phyloP scores from a whole-genome alignment of 495 filamentous ascomycete species.

The Polyplosphaeria fusca region DNA sequence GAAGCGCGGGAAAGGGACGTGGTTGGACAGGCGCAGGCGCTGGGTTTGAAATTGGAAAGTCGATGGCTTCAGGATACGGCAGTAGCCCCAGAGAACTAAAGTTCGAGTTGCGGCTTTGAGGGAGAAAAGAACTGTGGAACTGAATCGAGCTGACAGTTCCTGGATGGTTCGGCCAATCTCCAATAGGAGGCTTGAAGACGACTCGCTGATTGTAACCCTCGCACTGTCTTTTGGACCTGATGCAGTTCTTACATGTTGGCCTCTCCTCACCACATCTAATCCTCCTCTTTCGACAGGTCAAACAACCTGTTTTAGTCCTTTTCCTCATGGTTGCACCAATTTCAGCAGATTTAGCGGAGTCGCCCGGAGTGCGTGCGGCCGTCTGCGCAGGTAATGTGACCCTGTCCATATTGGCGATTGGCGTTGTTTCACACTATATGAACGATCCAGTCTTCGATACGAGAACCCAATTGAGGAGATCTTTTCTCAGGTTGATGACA shows the following conservation, averaged over 20 bases:
- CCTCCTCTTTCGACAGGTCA: background rate
- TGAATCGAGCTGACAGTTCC: background rate
- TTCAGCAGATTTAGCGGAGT: background rate
- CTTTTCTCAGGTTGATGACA: too few species aligned
- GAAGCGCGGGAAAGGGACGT: too few species aligned
- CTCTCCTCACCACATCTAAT: background rate
- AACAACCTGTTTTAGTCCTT: background rate
- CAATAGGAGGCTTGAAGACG: background rate
- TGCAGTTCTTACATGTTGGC: background rate
- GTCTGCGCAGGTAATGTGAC: too few species aligned
- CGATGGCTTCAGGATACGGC: too few species aligned
- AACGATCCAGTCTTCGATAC: too few species aligned
- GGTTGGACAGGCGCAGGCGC: too few species aligned
- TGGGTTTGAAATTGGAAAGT: too few species aligned
- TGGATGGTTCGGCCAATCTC: background rate
- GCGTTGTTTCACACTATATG: too few species aligned
- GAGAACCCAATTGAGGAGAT: too few species aligned
- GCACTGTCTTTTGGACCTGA: background rate
- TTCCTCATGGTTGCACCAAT: background rate
- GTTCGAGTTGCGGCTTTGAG: background rate
- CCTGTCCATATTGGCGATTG: too few species aligned
- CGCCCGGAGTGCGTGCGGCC: too few species aligned
- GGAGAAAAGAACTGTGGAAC: background rate
- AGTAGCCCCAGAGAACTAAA: too few species aligned
- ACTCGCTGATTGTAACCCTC: background rate